Percentiles rank a stretch among this genome's conserved stretches.
phyloP scores from a whole-genome alignment of 805 yeast genomes.

The Hanseniaspora opuntiae region DNA sequence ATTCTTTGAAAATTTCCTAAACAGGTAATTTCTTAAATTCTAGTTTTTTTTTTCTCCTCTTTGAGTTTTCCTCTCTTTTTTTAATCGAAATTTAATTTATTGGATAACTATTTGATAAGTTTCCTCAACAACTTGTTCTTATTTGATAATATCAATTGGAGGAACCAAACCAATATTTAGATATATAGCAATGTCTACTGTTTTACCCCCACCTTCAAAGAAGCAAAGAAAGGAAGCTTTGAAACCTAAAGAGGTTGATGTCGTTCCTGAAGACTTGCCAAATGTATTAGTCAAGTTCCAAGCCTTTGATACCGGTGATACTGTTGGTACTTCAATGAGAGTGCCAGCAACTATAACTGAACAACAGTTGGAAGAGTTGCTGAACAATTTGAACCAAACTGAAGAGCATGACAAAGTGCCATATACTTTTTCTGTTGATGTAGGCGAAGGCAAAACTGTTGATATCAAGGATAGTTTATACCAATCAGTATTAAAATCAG shows the following conservation, averaged over 20 bases:
- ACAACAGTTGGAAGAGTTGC: conserved; percentile 71
- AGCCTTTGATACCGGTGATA: conserved; percentile 85
- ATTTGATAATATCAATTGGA: neutral
- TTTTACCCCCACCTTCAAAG: conserved; percentile 86
- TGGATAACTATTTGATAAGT: no score
- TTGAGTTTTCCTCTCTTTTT: neutral
- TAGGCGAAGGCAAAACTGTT: conserved; percentile 32
- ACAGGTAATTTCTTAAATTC: neutral
- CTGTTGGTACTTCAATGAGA: conserved; percentile 69
- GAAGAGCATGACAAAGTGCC: conserved; percentile 70
- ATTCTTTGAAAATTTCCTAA: neutral
- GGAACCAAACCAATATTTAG: neutral
- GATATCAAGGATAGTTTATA: conserved; percentile 73
- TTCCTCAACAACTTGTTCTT: neutral
- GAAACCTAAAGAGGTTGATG: conserved; percentile 56
- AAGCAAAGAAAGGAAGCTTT: conserved; percentile 77
- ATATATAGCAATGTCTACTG: conserved; percentile 60
- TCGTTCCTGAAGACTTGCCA: conserved; percentile 68
- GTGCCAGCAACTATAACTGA: conserved; percentile 85
- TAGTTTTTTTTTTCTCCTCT: neutral
- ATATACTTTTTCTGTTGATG: conserved; percentile 63
- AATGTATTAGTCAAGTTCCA: conserved; percentile 78
- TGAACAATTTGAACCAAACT: conserved; percentile 57
- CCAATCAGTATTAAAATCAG: conserved; percentile 71
- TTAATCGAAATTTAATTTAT: no score